Percentiles rank a stretch among this genome's conserved stretches.
Evolutionary conservation across 805 yeast genomes (phyloP).

Genomic region (Tetrapisispora namnaoensis): DNA sequence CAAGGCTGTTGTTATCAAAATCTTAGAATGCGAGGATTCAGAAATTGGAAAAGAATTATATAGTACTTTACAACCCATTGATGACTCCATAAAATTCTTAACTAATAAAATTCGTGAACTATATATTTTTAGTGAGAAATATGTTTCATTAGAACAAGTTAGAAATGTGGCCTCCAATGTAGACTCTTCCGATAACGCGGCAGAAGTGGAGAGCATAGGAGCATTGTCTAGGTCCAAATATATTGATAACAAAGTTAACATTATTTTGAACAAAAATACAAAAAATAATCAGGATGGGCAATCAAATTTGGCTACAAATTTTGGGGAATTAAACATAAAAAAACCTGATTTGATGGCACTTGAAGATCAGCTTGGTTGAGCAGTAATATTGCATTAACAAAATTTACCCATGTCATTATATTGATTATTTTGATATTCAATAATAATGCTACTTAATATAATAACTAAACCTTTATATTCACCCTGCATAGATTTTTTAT

Average conservation of each 20-base stretch:
- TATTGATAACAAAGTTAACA: constrained; percentile 5
- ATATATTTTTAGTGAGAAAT: constrained; percentile 20
- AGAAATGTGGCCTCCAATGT: neutral
- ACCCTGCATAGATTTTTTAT: neutral
- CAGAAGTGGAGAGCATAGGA: neutral
- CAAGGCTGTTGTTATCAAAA: constrained; percentile 8
- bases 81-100: constrained; percentile 21
- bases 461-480: neutral
- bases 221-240: constrained; percentile 3
- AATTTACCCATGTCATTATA: neutral
- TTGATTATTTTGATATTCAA: neutral
- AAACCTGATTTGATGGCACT: constrained; percentile 1
- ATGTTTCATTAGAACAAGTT: constrained; percentile 18
- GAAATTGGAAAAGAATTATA: constrained; percentile 8
- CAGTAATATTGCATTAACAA: neutral
- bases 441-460: too few species aligned
- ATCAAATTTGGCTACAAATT: neutral
- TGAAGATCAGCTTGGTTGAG: neutral
- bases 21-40: constrained; percentile 8
- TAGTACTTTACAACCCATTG: constrained; percentile 20
- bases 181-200: neutral
- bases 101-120: constrained; percentile 18
- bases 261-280: neutral
- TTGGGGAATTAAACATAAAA: neutral
- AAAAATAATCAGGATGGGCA: neutral